Base-by-base conservation (phyloP, 2,329 filamentous ascomycete genomes). In the Trichoderma atrobrunneum region DNA sequence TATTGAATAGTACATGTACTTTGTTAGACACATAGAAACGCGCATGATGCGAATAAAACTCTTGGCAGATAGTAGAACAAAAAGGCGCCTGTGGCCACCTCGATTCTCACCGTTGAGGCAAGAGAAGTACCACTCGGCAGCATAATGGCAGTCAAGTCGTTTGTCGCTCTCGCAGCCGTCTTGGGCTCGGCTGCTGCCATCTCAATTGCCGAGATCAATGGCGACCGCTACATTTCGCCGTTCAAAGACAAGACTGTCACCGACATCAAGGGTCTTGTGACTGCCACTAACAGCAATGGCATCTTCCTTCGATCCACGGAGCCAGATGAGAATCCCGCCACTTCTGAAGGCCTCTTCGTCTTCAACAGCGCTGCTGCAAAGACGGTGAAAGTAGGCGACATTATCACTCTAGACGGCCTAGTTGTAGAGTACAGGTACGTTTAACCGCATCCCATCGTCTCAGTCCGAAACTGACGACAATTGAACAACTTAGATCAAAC, bases 291-390 rank as follows among this genome's bases (percentile, higher is more conserved):
- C 0, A 84, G 86, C 16, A 84, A 83, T 72, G 91, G 91, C 14
- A 84, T 93, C 78, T 93, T 87, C 84, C 82, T 93, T 21, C 87
- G 89, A 57, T 91, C 90, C 1, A 87, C 86, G 0, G 83, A 81
- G 39, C 86, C 88, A 1, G 87, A 91, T 77, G 79, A 83, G 62
- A 86, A 90, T 76, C 78, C 81, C 16, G 82, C 83, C 61, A 90
- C 89, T 3, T 92, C 90, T 0, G 89, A 92, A 77, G 89, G 89
- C 2, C 79, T 93, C 73, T 93, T 91, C 76, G 86, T 93, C 54
- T 93, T 87, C 77, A 85, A 87, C 74, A 84, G 82, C 74, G 81
- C 82, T 7, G 84, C 87, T 2, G 84, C 84, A 24, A 78, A 81
- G 7, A 86, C 86, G 75, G 80, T 90, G 61, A 84, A 85, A 8